A percentile compares a stretch with the other conserved stretches of the same genome.
phyloP scores from a whole-genome alignment of 306 rosid species.

The Fragaria ananassa region DNA sequence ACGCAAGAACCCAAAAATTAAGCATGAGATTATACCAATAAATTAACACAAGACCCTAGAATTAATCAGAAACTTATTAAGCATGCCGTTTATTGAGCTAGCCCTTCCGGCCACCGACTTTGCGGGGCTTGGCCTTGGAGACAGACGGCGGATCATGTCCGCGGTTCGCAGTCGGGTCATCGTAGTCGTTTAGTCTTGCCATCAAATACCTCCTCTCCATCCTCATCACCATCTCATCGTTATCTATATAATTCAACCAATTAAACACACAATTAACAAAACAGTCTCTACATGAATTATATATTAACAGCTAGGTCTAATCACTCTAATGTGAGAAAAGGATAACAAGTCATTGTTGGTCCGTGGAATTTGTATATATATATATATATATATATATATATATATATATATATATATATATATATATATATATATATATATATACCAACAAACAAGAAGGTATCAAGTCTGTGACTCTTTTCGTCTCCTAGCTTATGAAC shows the following conservation, averaged over 20 bases:
- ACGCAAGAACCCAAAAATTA: not conserved
- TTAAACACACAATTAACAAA: not conserved
- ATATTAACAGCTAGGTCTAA: not conserved
- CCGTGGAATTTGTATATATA: not conserved
- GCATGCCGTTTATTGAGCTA: not conserved
- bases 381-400: slow-evolving; percentile 6
- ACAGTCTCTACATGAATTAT: not conserved
- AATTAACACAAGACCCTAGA: not conserved
- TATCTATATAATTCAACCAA: not conserved
- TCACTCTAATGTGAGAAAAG: not conserved
- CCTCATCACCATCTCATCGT: slow-evolving; percentile 6
- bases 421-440: not conserved
- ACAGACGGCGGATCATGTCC: slow-evolving; percentile 44
- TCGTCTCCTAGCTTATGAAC: not conserved
- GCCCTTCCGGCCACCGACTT: slow-evolving; percentile 6
- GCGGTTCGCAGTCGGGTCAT: slow-evolving; percentile 42
- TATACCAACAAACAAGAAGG: not conserved
- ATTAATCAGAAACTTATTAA: not conserved
- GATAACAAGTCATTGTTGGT: not conserved
- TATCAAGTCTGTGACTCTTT: not conserved
- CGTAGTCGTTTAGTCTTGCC: slow-evolving; percentile 39
- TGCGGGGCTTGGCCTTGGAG: not conserved
- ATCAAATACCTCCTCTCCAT: slow-evolving; percentile 32
- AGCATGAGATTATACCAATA: not conserved
- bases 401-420: not conserved